phyloP scores from a whole-genome alignment of 2,329 filamentous ascomycete species.

The Diaporthe sp. region DNA sequence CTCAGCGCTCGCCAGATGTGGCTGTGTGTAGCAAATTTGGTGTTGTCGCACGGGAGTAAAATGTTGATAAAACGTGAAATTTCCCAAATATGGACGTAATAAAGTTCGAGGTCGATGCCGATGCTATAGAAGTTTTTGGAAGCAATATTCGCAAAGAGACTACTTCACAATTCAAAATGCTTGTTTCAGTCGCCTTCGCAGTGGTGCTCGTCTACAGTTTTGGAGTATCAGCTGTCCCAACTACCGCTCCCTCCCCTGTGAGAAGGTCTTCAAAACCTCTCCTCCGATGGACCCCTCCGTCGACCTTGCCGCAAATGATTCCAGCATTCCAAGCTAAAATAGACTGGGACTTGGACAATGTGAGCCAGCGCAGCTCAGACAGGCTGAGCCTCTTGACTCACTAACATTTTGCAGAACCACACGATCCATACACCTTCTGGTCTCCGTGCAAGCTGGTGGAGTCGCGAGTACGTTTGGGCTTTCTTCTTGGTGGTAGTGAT shows the following conservation, averaged over 20 bases:
- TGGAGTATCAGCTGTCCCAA: neutral
- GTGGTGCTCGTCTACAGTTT: neutral
- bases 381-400: neutral
- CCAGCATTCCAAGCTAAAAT: neutral
- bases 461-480: neutral
- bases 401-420: neutral
- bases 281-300: neutral
- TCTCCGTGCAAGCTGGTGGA: neutral
- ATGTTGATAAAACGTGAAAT: neutral
- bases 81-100: too few species aligned
- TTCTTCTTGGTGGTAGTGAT: rapidly evolving
- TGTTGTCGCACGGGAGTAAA: neutral
- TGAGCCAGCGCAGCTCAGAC: neutral
- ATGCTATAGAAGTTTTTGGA: neutral
- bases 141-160: neutral
- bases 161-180: neutral
- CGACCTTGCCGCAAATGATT: neutral
- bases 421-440: neutral
- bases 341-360: constrained; percentile 1
- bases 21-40: neutral
- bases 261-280: neutral
- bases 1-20: neutral
- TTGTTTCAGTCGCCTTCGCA: neutral
- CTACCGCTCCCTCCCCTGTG: neutral
- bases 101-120: neutral